phyloP scores from a whole-genome alignment of 1,139 yeast species.

The Nakaseomyces bracarensis region DNA sequence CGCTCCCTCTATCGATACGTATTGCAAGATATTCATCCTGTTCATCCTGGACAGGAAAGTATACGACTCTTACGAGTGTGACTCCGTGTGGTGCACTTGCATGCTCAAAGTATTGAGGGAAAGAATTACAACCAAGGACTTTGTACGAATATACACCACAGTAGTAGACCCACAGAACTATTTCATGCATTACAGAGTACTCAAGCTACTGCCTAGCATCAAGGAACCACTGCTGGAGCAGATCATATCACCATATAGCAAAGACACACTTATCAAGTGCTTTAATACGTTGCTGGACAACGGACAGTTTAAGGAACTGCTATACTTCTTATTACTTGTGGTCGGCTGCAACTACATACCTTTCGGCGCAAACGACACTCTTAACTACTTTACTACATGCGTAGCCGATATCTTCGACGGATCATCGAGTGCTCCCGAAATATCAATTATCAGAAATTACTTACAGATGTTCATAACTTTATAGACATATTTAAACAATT shows the following conservation, averaged over 20 bases:
- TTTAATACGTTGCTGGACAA: constrained; percentile 21
- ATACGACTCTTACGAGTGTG: constrained; percentile 20
- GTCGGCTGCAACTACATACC: constrained; percentile 21
- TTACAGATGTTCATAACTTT: constrained; percentile 4
- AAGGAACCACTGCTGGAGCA: constrained; percentile 7
- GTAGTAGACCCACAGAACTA: constrained; percentile 18
- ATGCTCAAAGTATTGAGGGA: constrained; percentile 9
- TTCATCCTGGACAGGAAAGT: constrained; percentile 26
- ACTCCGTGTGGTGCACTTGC: constrained; percentile 15
- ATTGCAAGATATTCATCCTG: constrained; percentile 16
- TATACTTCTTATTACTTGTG: constrained; percentile 23
- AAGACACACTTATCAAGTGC: constrained; percentile 9
- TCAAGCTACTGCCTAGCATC: constrained; percentile 18
- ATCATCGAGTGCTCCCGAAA: constrained; percentile 22
- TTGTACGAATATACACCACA: constrained; percentile 13
- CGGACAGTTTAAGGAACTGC: constrained; percentile 15
- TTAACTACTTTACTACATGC: constrained; percentile 19
- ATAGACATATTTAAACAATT: too few species aligned
- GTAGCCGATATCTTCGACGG: constrained; percentile 18
- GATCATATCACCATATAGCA: neutral
- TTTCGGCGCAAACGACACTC: constrained; percentile 11
- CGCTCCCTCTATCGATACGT: constrained; percentile 10
- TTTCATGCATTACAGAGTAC: constrained; percentile 22
- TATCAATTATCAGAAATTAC: constrained; percentile 16
- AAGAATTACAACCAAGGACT: neutral